Evolutionary conservation across 257 asterid genomes (phyloP), one percentile per base, ranked within the genome.

Genomic region (Fraxinus americana): DNA sequence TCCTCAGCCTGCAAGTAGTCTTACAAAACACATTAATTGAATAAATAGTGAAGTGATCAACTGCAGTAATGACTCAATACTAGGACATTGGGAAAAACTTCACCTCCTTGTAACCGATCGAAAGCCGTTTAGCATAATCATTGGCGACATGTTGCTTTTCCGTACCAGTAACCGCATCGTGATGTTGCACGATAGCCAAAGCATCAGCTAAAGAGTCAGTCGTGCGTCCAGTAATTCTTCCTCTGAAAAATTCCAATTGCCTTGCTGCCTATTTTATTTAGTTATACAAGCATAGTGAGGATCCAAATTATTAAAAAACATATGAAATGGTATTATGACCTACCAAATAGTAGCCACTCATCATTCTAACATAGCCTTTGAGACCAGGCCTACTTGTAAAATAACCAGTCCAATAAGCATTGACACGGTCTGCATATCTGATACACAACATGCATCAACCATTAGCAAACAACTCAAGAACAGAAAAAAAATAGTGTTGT

Each of bases 371-470:
- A 80, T 90, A 96, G 83, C 92, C 87, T 87, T 96, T 96, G 79
- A 91, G 12, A 85, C 91, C 89, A 38, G 99, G 96, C 75, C 99
- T 84, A 80, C 99, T 96, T 25, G 98, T 90, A 87, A 93, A 95
- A 83, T 95, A 95, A 73, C 99, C 99, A 30, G 99, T 95, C 99
- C 99, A 95, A 80, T 93, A 96, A 83, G 89, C 95, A 89, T 96
- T 88, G 78, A 78, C 73, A 65, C 97, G 90, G 83, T 96, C 99
- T 65, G 99, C 99, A 41, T 96, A 96, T 82, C 99, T 96, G 90
- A 80, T 79, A 76, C 76, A 71, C 30, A 39, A 78, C 36, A 86
- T 38, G 21, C 67, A 72, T 70, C 74, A 57, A 70, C 73, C 70
- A 36, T 69, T 67, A 77, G 76, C 17, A 43, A 11, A 52, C 38